Evolutionary conservation across 768 basidiomycete genomes (phyloP).

Genomic region (Xanthoconium purpureum): DNA sequence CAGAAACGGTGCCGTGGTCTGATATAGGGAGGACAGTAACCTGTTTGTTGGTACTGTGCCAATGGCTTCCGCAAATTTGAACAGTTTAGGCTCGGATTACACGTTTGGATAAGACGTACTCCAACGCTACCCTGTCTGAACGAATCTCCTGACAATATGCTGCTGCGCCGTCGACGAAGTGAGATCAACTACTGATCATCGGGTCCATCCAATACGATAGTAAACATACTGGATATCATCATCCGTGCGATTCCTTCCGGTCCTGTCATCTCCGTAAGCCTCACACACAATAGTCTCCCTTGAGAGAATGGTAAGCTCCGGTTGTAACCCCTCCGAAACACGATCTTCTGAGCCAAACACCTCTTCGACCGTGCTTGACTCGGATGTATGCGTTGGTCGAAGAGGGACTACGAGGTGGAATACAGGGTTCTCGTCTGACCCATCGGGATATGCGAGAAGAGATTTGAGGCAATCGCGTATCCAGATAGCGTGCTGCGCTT

Average conservation of each 20-base stretch:
- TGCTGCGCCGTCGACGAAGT: too few species aligned
- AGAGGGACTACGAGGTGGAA: conserved; percentile 51
- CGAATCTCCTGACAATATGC: too few species aligned
- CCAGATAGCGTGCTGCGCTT: conserved; percentile 46
- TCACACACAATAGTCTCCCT: conserved; percentile 59
- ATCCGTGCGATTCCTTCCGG: conserved; percentile 30
- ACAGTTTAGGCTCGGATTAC: too few species aligned
- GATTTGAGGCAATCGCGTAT: conserved; percentile 41
- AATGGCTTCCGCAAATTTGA: too few species aligned
- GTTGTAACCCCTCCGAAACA: neutral
- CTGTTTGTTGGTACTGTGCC: too few species aligned
- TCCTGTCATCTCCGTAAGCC: conserved; percentile 25
- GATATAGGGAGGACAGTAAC: too few species aligned
- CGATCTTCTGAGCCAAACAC: conserved; percentile 40
- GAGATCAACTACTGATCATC: neutral
- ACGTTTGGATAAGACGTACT: too few species aligned
- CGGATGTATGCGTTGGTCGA: conserved; percentile 58
- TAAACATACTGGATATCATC: conserved; percentile 67
- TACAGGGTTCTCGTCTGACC: neutral
- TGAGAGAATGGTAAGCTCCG: conserved; percentile 47
- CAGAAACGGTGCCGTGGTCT: too few species aligned
- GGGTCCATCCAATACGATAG: conserved; percentile 68
- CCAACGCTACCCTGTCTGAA: too few species aligned
- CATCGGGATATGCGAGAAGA: conserved; percentile 33
- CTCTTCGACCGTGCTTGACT: conserved; percentile 56